Base-by-base conservation (phyloP, 1,284 basidiomycete species). In the Fomitopsis schrenkii region DNA sequence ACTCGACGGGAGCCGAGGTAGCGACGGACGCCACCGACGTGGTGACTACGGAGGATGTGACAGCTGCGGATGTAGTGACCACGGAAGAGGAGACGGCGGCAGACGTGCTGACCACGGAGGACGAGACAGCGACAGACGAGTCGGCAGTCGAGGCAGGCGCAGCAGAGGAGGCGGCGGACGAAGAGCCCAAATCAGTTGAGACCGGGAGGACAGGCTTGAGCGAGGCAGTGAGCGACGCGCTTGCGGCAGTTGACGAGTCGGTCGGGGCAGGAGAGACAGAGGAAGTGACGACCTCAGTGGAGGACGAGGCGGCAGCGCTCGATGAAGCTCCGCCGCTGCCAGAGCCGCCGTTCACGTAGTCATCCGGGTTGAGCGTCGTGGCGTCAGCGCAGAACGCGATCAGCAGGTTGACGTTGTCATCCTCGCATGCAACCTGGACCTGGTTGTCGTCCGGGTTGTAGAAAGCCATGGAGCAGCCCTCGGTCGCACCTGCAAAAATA, bases 371-470 rank as follows among this genome's bases (percentile, higher is more conserved):
- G 46, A 61, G 38, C 44, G 60, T 45, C n/a, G 66, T 64, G 22
- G 66, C 65, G 50, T 67, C 67, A 22, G 64, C 67, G 61, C 74
- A 76, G 73, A 76, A 76, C 5, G 70, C 72, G 62, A 76, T 73
- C 50, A 71, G 64, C 30, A 76, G 65, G 65, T 71, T 67, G 44
- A 73, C 73, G 60, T 75, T 64, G 60, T 71, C 61, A n/a, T n/a
- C 48, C 65, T 75, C 64, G 66, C 75, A 82, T 28, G 67, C 71
- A 14, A 75, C 75, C 63, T 81, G 80, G 28, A 76, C 80, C 41
- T 69, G 63, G 59, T 72, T 77, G 63, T 82, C 80, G 58, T 73
- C 66, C 1, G 79, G 61, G 3, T 41, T 15, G 67, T 75, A 77
- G 70, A 81, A 83, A 2, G 80, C 80, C 1, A 63, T 66, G 5